Percentiles rank a stretch among this genome's conserved stretches.
phyloP scores from a whole-genome alignment of 176 grass and related monocot genomes.

The Microstegium vimineum region DNA sequence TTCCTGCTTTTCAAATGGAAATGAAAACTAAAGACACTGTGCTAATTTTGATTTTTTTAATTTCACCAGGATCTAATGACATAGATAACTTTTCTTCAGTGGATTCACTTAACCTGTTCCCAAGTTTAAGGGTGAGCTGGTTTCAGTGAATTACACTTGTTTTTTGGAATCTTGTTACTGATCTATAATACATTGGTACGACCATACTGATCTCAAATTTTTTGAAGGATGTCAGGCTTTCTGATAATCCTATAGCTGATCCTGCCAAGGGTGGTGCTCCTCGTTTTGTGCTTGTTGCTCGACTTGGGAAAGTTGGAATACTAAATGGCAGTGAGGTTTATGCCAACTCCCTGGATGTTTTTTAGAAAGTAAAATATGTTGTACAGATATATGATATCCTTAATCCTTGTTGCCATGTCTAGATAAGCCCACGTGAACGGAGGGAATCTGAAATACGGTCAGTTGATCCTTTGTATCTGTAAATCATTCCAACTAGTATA shows the following conservation, averaged over 20 bases:
- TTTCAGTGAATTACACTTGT: constrained; percentile 13
- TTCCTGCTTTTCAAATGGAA: neutral
- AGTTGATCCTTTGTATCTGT: constrained; percentile 32
- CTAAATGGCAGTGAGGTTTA: constrained; percentile 83
- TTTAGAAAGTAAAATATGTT: neutral
- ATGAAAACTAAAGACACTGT: neutral
- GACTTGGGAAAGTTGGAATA: constrained; percentile 66
- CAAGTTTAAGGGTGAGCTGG: constrained; percentile 68
- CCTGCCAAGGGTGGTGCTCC: constrained; percentile 69
- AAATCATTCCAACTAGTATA: constrained; percentile 7
- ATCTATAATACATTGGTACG: neutral
- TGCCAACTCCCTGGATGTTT: neutral
- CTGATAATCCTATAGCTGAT: constrained; percentile 91
- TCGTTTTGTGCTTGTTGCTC: constrained; percentile 86
- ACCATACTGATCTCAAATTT: constrained; percentile 34
- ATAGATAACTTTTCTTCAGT: constrained; percentile 73
- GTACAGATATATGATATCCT: constrained; percentile 1
- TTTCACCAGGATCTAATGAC: constrained; percentile 61
- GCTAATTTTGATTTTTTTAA: constrained; percentile 7
- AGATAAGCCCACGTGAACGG: constrained; percentile 79
- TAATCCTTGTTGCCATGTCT: neutral
- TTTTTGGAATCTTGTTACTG: neutral
- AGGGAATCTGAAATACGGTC: constrained; percentile 97
- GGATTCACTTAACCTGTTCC: constrained; percentile 86
- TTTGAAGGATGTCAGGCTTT: constrained; percentile 88